Evolutionary conservation across 2,329 filamentous ascomycete species (phyloP), one percentile per base, ranked within the genome.

Genomic region (Cercospora sesami): DNA sequence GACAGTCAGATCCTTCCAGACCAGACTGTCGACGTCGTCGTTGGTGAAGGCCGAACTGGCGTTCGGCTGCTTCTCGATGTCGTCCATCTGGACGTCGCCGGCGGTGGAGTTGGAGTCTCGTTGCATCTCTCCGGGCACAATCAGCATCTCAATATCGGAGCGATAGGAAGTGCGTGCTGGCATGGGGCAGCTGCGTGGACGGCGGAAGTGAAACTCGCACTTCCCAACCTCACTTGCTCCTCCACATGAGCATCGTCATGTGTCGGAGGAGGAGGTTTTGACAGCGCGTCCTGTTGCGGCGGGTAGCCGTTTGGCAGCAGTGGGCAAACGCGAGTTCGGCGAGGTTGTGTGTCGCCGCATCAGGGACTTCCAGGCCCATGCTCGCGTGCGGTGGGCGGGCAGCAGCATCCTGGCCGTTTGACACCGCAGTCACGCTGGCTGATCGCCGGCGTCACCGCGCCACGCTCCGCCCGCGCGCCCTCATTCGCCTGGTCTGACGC

Each of bases 1-100:
- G 26, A 93, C 90, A 0, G 83, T 87, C 53, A 93, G 79, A 64
- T 84, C 81, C 31, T 82, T 80, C 90, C 91, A 93, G 2, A 85
- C 82, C 69, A 92, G 85, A 68, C 78, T 86, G 6, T 83, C 80
- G 30, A 93, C 86, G 0, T 84, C 83, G 6, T 84, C 83, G 78
- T 92, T 92, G 36, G 79, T 76, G 5, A 90, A 70, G 57, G 68
- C 26, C 18, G 69, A 65, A n/a, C 33, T 36, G 16, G 55, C 39
- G 21, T 48, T 60, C 23, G 57, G 31, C 45, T 68, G 69, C 63
- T 72, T 73, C 51, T 73, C 71, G 51, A 73, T 61, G 58, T 73
- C 69, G n/a, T 63, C 63, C n/a, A 69, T 59, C 16, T 57, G 60
- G 45, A 65, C 39, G 8, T 67, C 57, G 61, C 62, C 62, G 18